These are phyloP conservation scores for Zostera marina DNA, from an alignment of 116 monocot species.

Conservation along the genomic window DNA sequence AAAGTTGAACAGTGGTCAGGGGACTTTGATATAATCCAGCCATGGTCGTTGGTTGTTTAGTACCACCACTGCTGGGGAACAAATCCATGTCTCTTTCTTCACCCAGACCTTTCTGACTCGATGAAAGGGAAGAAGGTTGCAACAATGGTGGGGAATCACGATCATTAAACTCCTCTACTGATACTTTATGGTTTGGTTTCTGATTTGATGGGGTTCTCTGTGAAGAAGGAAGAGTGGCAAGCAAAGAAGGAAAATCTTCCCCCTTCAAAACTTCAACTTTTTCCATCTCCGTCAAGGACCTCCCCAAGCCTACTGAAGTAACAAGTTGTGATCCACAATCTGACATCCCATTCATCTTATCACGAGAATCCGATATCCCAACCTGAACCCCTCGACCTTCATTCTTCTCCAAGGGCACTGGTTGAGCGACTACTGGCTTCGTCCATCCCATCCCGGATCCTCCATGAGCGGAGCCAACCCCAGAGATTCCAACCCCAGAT, in stretches of 20 bases:
- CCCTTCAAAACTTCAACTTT: slow-evolving; percentile 68
- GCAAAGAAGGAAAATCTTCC: slow-evolving; percentile 89
- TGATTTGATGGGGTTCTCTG: slow-evolving; percentile 11
- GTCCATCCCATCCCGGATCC: slow-evolving; percentile 53
- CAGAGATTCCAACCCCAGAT: slow-evolving; percentile 24
- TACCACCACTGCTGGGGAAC: neutral
- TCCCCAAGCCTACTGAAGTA: neutral
- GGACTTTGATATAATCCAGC: slow-evolving; percentile 25
- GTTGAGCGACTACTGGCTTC: slow-evolving; percentile 21
- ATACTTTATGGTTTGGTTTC: slow-evolving; percentile 28
- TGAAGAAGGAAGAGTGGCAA: slow-evolving; percentile 24
- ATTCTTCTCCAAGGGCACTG: neutral
- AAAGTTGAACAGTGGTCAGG: slow-evolving; percentile 35
- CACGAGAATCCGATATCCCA: slow-evolving; percentile 2
- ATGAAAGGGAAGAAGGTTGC: slow-evolving; percentile 23
- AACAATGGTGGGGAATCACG: slow-evolving; percentile 20
- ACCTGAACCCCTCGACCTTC: slow-evolving; percentile 2
- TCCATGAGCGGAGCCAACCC: slow-evolving; percentile 35
- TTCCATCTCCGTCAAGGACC: slow-evolving; percentile 8
- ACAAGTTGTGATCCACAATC: neutral
- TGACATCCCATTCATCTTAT: slow-evolving; percentile 3
- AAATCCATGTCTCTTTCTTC: slow-evolving; percentile 6
- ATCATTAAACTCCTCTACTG: slow-evolving; percentile 13
- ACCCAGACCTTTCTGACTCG: slow-evolving; percentile 8
- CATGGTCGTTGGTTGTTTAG: slow-evolving; percentile 12